A percentile compares a stretch with the other conserved stretches of the same genome.
Conservation (phyloP, 441 rosid species). For the Pelargonium cotyledonis region DNA sequence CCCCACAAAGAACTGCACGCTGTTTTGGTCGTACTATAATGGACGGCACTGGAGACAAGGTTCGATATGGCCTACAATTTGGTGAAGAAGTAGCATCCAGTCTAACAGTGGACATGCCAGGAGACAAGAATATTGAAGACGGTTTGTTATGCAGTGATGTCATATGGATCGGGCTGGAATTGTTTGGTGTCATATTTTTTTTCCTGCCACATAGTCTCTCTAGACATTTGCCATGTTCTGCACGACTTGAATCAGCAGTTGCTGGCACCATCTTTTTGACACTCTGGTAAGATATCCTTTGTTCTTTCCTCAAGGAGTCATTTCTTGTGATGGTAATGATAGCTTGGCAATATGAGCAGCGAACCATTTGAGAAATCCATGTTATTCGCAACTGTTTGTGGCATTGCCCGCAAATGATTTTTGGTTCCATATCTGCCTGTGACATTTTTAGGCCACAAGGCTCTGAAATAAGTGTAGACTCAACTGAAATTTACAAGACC, state of each 20-base stretch:
- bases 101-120: no score
- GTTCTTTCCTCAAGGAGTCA: background rate
- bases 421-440: constrained; percentile 1
- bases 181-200: background rate
- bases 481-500: background rate
- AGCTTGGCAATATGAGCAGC: constrained; percentile 14
- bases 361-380: constrained; percentile 11
- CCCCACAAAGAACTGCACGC: constrained; percentile 38
- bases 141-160: background rate
- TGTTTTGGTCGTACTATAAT: constrained; percentile 14
- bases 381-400: constrained; percentile 11
- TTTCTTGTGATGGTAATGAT: constrained; percentile 2
- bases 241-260: background rate
- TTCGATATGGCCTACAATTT: background rate
- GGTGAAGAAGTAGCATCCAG: background rate
- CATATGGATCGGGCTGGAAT: background rate
- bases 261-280: background rate
- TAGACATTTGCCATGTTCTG: background rate
- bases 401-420: constrained; percentile 14
- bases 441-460: background rate
- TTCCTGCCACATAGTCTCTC: background rate
- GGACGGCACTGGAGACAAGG: background rate
- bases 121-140: background rate
- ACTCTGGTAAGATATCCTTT: background rate
- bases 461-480: background rate